Conservation (phyloP, 129 eudicot species). For the Centella asiatica region DNA sequence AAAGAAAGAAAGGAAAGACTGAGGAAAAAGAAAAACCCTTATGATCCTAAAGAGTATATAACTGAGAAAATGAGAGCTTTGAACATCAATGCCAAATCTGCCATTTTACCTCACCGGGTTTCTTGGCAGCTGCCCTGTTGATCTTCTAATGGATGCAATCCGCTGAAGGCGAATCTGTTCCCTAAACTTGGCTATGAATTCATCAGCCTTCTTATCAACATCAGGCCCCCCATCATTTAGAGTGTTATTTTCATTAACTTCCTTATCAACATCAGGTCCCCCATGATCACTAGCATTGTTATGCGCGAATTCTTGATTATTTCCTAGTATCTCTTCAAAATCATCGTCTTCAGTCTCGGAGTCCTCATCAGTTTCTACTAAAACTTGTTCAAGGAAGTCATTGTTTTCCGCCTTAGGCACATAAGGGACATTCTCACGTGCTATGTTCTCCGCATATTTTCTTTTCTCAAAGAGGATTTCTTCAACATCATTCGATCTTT, state of each 20-base stretch:
- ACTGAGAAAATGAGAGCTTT: neutral
- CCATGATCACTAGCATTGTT: slow-evolving; percentile 20
- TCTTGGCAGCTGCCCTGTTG: slow-evolving; percentile 37
- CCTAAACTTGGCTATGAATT: slow-evolving; percentile 89
- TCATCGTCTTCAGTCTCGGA: slow-evolving; percentile 40
- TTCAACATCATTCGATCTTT: slow-evolving; percentile 9
- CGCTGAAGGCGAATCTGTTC: slow-evolving; percentile 97
- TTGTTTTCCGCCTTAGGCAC: slow-evolving; percentile 20
- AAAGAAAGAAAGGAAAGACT: neutral
- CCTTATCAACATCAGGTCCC: slow-evolving; percentile 80
- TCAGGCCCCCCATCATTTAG: slow-evolving; percentile 51
- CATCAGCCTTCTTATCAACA: slow-evolving; percentile 96
- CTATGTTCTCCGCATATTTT: slow-evolving; percentile 14
- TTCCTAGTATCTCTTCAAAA: slow-evolving; percentile 22
- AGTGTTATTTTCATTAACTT: slow-evolving; percentile 57
- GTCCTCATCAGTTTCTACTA: slow-evolving; percentile 37
- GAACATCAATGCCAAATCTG: slow-evolving; percentile 1
- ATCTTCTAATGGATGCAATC: slow-evolving; percentile 70
- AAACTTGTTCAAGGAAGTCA: slow-evolving; percentile 23
- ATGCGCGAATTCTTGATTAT: slow-evolving; percentile 17
- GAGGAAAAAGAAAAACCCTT: neutral
- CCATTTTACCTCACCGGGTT: slow-evolving; percentile 20
- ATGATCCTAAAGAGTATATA: neutral
- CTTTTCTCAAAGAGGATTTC: slow-evolving; percentile 20
- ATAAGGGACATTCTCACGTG: slow-evolving; percentile 15